Base-by-base conservation (phyloP, 1,139 yeast genomes). In the Suhomyces panamericanus region DNA sequence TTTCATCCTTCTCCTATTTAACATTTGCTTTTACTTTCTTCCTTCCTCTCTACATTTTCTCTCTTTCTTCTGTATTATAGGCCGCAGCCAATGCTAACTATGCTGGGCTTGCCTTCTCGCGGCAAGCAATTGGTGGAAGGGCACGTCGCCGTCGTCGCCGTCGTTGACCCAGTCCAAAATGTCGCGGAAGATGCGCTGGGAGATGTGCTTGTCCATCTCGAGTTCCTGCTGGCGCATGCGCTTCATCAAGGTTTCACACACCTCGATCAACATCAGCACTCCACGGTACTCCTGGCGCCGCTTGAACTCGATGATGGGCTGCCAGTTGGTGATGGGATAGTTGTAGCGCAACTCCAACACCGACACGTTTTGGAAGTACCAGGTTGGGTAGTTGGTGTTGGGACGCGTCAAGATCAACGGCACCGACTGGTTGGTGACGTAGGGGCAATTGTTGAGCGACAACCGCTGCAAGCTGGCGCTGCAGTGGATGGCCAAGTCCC, bases 341-440 rank as follows among this genome's bases (percentile, higher is more conserved):
- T 87, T 75, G 47, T 83, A 82, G 47, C 95, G 71, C 31, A 91
- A 73, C 62, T 91, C 98, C 43, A 91, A 72, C 5, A 91, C 97
- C 2, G 84, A 75, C 41, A 91, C 63, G 41, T 73, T 73, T 4
- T 81, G 80, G 46, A 87, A 76, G 53, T 79, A 79, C 11, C 35
- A 35, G 76, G 74, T 43, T 75, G 75, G 24, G 32, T 30, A 40
- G 31, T 37, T 32, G 29, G 14, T 35, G 35, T 42, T 36, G 26
- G 43, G 44, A 10, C 56, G 43, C 22, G 53, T 45, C 44, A 89
- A 66, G 1, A 86, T 74, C 34, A 76, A 68, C 6, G 95, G 89
- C 7, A 90, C 62, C 7, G 91, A 82, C 43, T 73, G 75, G 61
- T 90, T 80, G 15, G 90, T 80, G 35, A 91, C 63, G 36, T 67